Evolutionary conservation across 208 protist genomes (phyloP), one percentile per base, ranked within the genome.

Genomic region (Leishmania major): DNA sequence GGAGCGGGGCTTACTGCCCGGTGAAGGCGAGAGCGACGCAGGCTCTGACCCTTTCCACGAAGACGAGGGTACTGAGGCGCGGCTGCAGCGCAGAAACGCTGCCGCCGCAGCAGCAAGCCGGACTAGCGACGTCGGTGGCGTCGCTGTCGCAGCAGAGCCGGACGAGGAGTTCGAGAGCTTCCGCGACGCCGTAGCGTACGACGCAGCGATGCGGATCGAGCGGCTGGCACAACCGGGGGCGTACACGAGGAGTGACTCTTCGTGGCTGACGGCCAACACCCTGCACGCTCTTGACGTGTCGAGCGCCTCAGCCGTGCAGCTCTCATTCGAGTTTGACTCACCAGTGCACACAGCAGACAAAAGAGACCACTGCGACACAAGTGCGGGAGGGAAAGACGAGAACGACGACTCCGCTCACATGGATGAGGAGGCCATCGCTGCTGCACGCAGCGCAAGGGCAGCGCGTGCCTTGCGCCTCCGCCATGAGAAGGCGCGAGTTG

Each of bases 91-190:
- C 47, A 37, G 8, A 25, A 49, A 37, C 60, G 28, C 60, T 19
- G n/a, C 47, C 1, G 22, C 71, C 1, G 25, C 47, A 13, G 47
- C 45, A 40, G 45, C 22, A 35, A 40, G 66, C 70, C 76, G n/a
- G 13, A 64, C 73, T 43, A 40, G 49, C 53, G 4, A n/a, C 73
- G 31, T 28, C 57, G 73, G 19, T n/a, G 53, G 62, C 45, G 0
- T 88, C 49, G 84, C 87, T 37, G 79, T 87, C 7, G 73, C 78
- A 10, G 87, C 84, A 1, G 84, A 83, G 59, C 81, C 80, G 1
- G 77, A 73, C 1, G 75, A 76, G 35, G 81, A 90, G 55, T 90
- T 90, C 15, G 87, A 90, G 25, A 90, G 87, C 71, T 90, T 90
- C 64, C 81, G 62, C 31, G 87, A 86, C 28, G n/a, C 70, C 25